Conservation (phyloP, 345 rosid species). For the Chamaenerion angustifolium region DNA sequence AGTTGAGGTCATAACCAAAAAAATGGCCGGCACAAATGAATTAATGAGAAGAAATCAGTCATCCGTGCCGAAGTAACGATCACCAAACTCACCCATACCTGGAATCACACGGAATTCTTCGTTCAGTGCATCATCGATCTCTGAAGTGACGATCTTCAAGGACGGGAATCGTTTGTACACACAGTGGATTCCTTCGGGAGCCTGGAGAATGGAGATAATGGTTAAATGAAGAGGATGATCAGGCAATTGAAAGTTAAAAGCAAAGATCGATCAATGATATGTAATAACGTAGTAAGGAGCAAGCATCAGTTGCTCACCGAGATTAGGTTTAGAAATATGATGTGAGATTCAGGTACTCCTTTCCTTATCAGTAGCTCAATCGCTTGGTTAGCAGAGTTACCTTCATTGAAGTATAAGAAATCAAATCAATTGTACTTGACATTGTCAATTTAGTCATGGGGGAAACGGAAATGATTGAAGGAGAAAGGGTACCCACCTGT, state of each 20-base stretch:
- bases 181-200: constrained; percentile 94
- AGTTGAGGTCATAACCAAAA: too few species aligned
- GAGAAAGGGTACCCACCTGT: constrained; percentile 61
- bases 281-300: neutral
- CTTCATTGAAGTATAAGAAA: constrained; percentile 19
- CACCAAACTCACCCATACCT: constrained; percentile 97
- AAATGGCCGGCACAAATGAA: too few species aligned
- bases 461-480: constrained; percentile 1
- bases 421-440: neutral
- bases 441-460: neutral
- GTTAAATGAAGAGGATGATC: neutral
- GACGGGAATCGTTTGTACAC: constrained; percentile 71
- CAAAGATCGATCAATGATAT: neutral
- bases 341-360: constrained; percentile 95
- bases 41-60: constrained; percentile 21
- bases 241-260: neutral
- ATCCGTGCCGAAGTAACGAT: constrained; percentile 94
- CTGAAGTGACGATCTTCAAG: constrained; percentile 90
- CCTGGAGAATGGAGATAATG: constrained; percentile 34
- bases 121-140: constrained; percentile 72
- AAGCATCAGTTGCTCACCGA: constrained; percentile 39
- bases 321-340: constrained; percentile 84
- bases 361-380: constrained; percentile 71
- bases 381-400: constrained; percentile 94
- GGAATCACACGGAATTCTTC: constrained; percentile 91